These are phyloP conservation scores for Kwoniella botswanensis DNA, from an alignment of 768 basidiomycete species.

Conservation along the genomic window DNA sequence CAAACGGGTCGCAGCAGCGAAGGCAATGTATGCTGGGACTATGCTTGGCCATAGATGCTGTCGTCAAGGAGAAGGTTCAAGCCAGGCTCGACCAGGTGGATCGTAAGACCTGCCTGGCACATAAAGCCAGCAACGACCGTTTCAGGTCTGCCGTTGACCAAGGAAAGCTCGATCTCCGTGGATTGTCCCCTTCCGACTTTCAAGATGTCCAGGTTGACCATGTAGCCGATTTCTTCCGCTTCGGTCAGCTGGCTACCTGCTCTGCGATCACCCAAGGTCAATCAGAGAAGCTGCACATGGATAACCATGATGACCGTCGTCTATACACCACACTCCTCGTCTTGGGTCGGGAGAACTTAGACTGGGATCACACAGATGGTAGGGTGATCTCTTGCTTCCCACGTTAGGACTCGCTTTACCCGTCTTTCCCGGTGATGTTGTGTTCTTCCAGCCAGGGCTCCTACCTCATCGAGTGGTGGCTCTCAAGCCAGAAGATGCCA, in stretches of 20 bases:
- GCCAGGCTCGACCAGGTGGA: not conserved
- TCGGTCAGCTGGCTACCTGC: constrained; percentile 13
- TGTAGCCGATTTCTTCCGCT: constrained; percentile 1
- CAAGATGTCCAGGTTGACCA: not conserved
- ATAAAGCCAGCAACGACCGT: not conserved
- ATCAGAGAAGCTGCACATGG: constrained; percentile 20
- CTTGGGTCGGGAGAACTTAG: not conserved
- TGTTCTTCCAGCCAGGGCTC: constrained; percentile 16
- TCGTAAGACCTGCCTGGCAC: not conserved
- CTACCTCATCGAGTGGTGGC: constrained; percentile 12
- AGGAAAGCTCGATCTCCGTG: no score
- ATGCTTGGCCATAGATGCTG: constrained; percentile 11
- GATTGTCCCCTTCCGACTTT: no score
- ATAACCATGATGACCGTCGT: constrained; percentile 1
- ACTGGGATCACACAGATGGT: constrained; percentile 4
- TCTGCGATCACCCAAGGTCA: constrained; percentile 7
- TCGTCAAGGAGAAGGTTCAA: constrained; percentile 1
- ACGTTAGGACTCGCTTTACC: constrained; percentile 11
- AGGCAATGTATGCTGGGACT: not conserved
- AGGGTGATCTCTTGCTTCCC: constrained; percentile 11
- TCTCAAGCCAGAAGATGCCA: constrained; percentile 2
- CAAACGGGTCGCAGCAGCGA: not conserved
- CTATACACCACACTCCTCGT: constrained; percentile 19
- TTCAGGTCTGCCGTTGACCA: not conserved
- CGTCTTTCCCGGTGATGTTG: constrained; percentile 19